Evolutionary conservation across 805 yeast species (phyloP), one percentile per base, ranked within the genome.

Genomic region (Kluyveromyces starmeri): DNA sequence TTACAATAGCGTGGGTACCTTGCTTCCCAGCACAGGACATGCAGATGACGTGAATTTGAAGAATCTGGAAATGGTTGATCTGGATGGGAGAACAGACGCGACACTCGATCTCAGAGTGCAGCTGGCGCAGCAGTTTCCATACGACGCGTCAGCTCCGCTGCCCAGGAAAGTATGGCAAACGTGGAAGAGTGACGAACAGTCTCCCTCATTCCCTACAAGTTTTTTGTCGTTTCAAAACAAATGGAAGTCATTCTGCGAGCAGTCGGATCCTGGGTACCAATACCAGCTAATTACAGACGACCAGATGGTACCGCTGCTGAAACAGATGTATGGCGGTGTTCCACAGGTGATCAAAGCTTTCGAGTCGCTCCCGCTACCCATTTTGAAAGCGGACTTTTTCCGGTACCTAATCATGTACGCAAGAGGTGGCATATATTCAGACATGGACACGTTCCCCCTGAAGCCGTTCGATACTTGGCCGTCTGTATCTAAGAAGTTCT

Each of bases 151-250:
- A 4, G 63, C 69, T 20, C 72, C 73, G 20, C 73, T 86, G 38
- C 94, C 96, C 0, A 81, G 78, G 14, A 72, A 73, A 44, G 75
- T 89, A 26, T 89, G 96, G 95, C 97, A 89, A 59, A 78, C 95
- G 1, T 89, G 96, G 96, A 89, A 86, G 59, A 75, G 70, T 31
- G 75, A 73, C 12, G 49, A 70, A 31, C 65, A 66, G 26, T 79
- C 79, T 42, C 64, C 62, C 14, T 52, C 65, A 10, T 78, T 84
- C 51, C 82, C 83, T 14, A 48, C 64, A 8, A 53, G 58, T 20
- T 78, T 74, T 51, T 62, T 56, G 29, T 61, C 62, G 22, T 70
- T 64, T 27, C 73, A 74, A 39, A 55, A 67, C 12, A 62, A 76
- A 24, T 89, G 97, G 97, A 29, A 28, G 4, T 32, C 16, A 8